These are phyloP conservation scores for Neodidymelliopsis sp. DNA, from an alignment of 2,329 filamentous ascomycete genomes.

Conservation along the genomic window DNA sequence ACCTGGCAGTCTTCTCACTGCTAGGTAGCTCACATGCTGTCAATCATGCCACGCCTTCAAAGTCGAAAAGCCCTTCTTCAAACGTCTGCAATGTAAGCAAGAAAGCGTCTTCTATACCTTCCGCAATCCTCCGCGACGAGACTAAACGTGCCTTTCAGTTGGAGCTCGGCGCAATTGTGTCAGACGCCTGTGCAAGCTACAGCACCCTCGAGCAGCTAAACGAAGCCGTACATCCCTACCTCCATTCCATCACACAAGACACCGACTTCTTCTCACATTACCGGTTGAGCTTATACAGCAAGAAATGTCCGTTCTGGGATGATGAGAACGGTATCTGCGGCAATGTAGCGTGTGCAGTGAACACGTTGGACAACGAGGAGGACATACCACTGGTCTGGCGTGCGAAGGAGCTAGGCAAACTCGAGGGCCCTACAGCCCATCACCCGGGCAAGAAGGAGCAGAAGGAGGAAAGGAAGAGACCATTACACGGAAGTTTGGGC, in stretches of 20 bases:
- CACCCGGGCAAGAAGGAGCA: slow-evolving; percentile 83
- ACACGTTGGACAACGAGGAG: slow-evolving; percentile 92
- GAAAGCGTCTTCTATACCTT: slow-evolving; percentile 26
- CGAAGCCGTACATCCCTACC: slow-evolving; percentile 73
- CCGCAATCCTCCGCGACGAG: slow-evolving; percentile 34
- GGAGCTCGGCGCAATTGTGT: slow-evolving; percentile 86
- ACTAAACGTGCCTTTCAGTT: slow-evolving; percentile 67
- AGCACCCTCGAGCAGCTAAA: slow-evolving; percentile 88
- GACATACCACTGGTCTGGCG: slow-evolving; percentile 94
- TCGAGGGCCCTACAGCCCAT: slow-evolving; percentile 88
- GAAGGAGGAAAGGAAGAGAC: slow-evolving; percentile 72
- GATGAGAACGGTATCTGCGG: slow-evolving; percentile 94
- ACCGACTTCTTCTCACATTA: slow-evolving; percentile 99
- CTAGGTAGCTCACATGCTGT: slow-evolving; percentile 58
- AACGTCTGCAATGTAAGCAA: slow-evolving; percentile 65
- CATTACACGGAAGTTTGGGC: slow-evolving; percentile 82
- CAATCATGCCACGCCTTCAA: slow-evolving; percentile 45
- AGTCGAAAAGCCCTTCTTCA: slow-evolving; percentile 49
- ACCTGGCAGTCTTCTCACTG: slow-evolving; percentile 68
- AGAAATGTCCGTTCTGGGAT: slow-evolving; percentile 94
- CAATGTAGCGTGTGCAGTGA: slow-evolving; percentile 95
- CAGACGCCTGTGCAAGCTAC: slow-evolving; percentile 94
- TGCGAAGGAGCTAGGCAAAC: slow-evolving; percentile 87
- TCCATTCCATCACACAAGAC: slow-evolving; percentile 81
- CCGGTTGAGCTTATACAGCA: slow-evolving; percentile 92